Conservation (phyloP, 768 basidiomycete genomes). For the Pulveroboletus sp. region DNA sequence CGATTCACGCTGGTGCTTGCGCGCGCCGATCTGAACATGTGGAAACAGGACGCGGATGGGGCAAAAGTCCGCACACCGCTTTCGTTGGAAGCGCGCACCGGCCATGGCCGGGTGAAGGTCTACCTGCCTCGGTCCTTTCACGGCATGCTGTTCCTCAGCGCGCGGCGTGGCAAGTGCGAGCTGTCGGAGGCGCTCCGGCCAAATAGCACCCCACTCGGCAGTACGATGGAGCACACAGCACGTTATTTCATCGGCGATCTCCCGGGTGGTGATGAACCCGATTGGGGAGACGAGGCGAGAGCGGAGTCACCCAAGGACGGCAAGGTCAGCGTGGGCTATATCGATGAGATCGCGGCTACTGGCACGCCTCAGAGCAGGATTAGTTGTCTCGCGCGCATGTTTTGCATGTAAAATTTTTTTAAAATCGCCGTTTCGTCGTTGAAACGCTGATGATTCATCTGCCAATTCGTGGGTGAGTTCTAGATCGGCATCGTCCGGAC, state of each 20-base stretch:
- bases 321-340: not conserved
- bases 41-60: too few species aligned
- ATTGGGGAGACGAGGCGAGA: not conserved
- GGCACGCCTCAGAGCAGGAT: not conserved
- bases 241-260: not conserved
- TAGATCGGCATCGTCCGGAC: slow-evolving; percentile 14
- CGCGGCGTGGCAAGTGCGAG: not conserved
- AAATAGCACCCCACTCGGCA: not conserved
- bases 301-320: not conserved
- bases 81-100: too few species aligned
- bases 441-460: too few species aligned
- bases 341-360: not conserved
- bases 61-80: too few species aligned
- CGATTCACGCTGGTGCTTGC: too few species aligned
- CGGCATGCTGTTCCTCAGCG: not conserved
- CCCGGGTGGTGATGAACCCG: not conserved
- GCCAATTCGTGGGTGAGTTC: slow-evolving; percentile 8
- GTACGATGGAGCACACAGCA: too few species aligned
- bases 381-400: not conserved
- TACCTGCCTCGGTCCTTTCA: too few species aligned
- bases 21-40: too few species aligned
- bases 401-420: slow-evolving; percentile 4
- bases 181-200: not conserved
- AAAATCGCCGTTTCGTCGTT: too few species aligned
- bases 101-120: too few species aligned